Evolutionary conservation across 2,329 filamentous ascomycete species (phyloP), one percentile per base, ranked within the genome.

Genomic region (Epichloe typhina): DNA sequence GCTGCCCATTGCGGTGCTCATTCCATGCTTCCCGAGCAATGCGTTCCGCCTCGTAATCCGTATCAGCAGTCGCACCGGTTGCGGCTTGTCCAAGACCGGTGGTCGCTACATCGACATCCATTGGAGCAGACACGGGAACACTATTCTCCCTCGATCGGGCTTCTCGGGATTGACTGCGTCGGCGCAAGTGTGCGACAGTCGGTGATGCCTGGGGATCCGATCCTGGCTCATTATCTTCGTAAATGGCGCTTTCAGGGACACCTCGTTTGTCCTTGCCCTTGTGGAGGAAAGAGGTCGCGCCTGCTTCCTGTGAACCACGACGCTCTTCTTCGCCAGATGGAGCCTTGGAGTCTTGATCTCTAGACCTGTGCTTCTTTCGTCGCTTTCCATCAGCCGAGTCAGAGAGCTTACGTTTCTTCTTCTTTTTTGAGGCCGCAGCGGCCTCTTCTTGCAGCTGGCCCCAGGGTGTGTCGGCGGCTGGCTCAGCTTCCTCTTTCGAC

Each of bases 11-110:
- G 46, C 62, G 53, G 41, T 66, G 61, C 46, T 66, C 63, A 35
- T 61, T 59, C 65, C 61, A 67, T 21, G 66, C 64, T 51, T 69
- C 61, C 42, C 62, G 58, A 3, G 66, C 64, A 33, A 68, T 51
- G 42, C 55, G 59, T 47, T 62, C 62, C 2, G 64, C 55, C 45
- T 66, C 59, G 5, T 53, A 52, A 15, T 63, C 57, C 5, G 49
- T 50, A 13, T 54, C 49, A 19, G 31, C 36, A 19, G 39, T 38
- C 6, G 33, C 11, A 9, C 4, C 33, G 8, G 23, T 19, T 19
- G 26, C 37, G 15, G 1, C 23, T 26, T 50, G 41, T 40, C 26
- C 47, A n/a, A 23, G n/a, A 43, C 44, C 50, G n/a, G 50, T 44
- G 7, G 49, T 31, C 8, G 31, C 45, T 15, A 33, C 26, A 39